phyloP scores from a whole-genome alignment of 2,329 filamentous ascomycete genomes.

The Ramularia endophylla region DNA sequence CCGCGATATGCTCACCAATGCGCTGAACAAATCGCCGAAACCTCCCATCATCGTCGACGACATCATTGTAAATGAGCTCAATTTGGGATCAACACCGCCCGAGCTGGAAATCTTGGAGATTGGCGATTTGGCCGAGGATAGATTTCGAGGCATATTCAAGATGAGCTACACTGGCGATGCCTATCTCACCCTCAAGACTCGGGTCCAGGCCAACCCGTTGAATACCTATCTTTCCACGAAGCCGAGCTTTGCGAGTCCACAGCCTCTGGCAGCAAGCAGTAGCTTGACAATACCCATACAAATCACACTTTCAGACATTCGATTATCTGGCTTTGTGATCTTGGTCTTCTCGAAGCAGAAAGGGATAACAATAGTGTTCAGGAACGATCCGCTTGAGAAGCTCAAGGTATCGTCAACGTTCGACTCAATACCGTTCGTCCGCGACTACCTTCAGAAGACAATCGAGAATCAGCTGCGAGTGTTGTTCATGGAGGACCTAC shows the following conservation, averaged over 20 bases:
- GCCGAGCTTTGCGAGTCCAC: conserved; percentile 84
- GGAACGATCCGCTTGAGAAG: conserved; percentile 95
- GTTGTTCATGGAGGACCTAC: conserved; percentile 95
- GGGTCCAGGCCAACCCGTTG: conserved; percentile 94
- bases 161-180: conserved; percentile 98
- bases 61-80: conserved; percentile 96
- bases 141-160: conserved; percentile 97
- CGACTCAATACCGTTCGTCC: conserved; percentile 96
- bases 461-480: conserved; percentile 91
- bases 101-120: conserved; percentile 97
- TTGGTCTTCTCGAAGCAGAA: conserved; percentile 97
- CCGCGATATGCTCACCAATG: conserved; percentile 87
- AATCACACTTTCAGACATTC: conserved; percentile 92
- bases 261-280: conserved; percentile 83
- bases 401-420: conserved; percentile 98
- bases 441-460: conserved; percentile 91
- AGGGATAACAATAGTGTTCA: conserved; percentile 90
- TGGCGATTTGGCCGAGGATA: conserved; percentile 92
- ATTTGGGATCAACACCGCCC: conserved; percentile 88
- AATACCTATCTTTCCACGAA: conserved; percentile 94
- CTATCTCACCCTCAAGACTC: conserved; percentile 88
- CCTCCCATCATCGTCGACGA: conserved; percentile 99
- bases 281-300: conserved; percentile 95
- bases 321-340: conserved; percentile 94
- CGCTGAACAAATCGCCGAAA: conserved; percentile 95